Percentiles rank a stretch among this genome's conserved stretches.
phyloP scores from a whole-genome alignment of 352 stramenopile genomes.

The Phytopythium boreale region DNA sequence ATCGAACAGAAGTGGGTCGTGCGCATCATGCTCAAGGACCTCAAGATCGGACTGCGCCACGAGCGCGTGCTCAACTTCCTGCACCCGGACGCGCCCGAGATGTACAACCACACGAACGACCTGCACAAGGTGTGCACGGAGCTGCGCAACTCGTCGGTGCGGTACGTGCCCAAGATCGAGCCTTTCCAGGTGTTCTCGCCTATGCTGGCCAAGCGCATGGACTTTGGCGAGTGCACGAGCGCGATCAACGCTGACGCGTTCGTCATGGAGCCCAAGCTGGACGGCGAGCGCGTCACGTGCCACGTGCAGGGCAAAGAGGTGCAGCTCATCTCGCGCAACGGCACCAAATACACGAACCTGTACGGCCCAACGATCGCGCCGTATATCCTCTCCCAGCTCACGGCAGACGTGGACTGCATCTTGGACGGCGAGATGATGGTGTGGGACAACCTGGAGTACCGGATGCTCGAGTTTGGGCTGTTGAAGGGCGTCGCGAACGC shows the following conservation, averaged over 20 bases:
- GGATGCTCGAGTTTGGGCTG: conserved; percentile 71
- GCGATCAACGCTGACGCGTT: conserved; percentile 69
- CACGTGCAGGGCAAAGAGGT: conserved; percentile 57
- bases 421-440: conserved; percentile 89
- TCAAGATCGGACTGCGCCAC: conserved; percentile 83
- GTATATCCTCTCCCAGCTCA: conserved; percentile 60
- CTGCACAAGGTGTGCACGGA: conserved; percentile 71
- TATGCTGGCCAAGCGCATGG: conserved; percentile 83
- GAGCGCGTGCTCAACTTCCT: conserved; percentile 79
- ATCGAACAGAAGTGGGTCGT: conserved; percentile 84
- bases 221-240: conserved; percentile 80
- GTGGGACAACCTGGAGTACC: conserved; percentile 81
- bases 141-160: conserved; percentile 72
- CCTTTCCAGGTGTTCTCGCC: conserved; percentile 85
- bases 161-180: conserved; percentile 76
- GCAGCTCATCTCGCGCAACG: conserved; percentile 85
- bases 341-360: conserved; percentile 76
- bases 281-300: conserved; percentile 82
- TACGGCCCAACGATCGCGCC: conserved; percentile 63
- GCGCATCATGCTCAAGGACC: conserved; percentile 80
- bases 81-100: conserved; percentile 77
- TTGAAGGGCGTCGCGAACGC: conserved; percentile 80
- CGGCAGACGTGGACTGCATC: conserved; percentile 61
- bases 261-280: conserved; percentile 83
- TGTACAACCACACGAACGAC: conserved; percentile 89